Evolutionary conservation across 495 filamentous ascomycete genomes (phyloP).

Genomic region (Zalerion maritima): DNA sequence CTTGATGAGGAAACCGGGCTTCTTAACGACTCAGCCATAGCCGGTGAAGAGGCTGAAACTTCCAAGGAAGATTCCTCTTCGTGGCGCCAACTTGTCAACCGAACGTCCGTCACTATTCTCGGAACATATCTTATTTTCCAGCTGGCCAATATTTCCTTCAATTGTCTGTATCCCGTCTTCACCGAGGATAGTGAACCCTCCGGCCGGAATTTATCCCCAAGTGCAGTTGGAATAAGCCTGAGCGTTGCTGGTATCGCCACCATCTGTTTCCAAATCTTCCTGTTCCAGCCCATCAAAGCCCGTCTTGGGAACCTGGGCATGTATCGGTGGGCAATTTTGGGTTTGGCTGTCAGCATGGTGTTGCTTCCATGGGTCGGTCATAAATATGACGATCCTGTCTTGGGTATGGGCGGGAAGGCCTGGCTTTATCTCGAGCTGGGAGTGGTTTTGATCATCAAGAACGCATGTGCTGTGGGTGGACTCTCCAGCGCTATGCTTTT

Average conservation of each 20-base stretch:
- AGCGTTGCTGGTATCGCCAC: constrained; percentile 73
- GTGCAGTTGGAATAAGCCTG: constrained; percentile 72
- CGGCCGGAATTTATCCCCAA: constrained; percentile 59
- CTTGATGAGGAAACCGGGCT: constrained; percentile 17
- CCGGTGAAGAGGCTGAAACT: constrained; percentile 15
- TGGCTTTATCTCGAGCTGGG: constrained; percentile 67
- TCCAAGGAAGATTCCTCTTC: constrained; percentile 22
- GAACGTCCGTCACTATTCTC: constrained; percentile 68
- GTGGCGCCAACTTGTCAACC: constrained; percentile 46
- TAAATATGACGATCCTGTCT: constrained; percentile 33
- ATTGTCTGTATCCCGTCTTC: constrained; percentile 85
- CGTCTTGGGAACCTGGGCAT: constrained; percentile 73
- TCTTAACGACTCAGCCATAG: constrained; percentile 17
- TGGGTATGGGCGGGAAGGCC: constrained; percentile 39
- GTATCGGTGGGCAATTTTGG: constrained; percentile 66
- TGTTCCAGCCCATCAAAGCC: constrained; percentile 67
- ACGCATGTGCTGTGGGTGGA: constrained; percentile 73
- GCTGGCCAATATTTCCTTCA: constrained; percentile 77
- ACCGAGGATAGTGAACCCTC: constrained; percentile 55
- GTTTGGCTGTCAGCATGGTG: constrained; percentile 69
- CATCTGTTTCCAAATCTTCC: constrained; percentile 74
- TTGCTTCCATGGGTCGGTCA: constrained; percentile 86
- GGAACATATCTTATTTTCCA: constrained; percentile 78
- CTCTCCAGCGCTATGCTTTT: constrained; percentile 79
- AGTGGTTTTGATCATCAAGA: constrained; percentile 69